Percentiles rank a stretch among this genome's conserved stretches.
These are phyloP conservation scores for Tricholoma matsutake DNA, from an alignment of 768 basidiomycete genomes.

Conservation along the genomic window DNA sequence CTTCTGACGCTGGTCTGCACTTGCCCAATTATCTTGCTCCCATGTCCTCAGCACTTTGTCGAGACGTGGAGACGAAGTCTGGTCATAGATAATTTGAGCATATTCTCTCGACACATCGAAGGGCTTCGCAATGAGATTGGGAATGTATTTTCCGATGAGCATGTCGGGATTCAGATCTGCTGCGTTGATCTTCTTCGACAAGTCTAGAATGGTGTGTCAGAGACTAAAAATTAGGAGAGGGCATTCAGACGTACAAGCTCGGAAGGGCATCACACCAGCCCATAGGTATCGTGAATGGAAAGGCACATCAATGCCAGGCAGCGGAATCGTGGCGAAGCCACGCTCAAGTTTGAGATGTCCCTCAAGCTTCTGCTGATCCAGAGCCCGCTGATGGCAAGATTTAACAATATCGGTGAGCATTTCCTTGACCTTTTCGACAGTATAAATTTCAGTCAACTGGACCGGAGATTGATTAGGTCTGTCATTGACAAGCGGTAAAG, in stretches of 20 bases:
- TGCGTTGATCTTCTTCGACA: constrained; percentile 97
- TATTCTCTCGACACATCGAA: constrained; percentile 85
- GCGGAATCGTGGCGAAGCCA: constrained; percentile 92
- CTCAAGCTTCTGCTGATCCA: constrained; percentile 74
- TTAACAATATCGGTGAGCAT: constrained; percentile 93
- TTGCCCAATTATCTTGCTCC: constrained; percentile 89
- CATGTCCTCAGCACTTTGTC: constrained; percentile 93
- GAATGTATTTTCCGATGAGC: constrained; percentile 93
- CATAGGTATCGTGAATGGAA: constrained; percentile 99
- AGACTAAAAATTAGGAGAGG: not conserved
- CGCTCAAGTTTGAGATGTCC: constrained; percentile 94
- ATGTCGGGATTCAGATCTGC: constrained; percentile 91
- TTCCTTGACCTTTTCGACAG: constrained; percentile 91
- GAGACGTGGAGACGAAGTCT: constrained; percentile 92
- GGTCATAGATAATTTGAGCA: constrained; percentile 93
- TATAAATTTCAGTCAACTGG: constrained; percentile 84
- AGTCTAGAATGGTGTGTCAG: constrained; percentile 44
- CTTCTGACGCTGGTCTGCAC: constrained; percentile 79
- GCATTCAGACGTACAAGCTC: constrained; percentile 69
- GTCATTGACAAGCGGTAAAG: not conserved
- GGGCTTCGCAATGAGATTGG: constrained; percentile 89
- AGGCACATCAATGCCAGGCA: constrained; percentile 97
- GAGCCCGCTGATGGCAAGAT: constrained; percentile 70
- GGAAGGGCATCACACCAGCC: constrained; percentile 98
- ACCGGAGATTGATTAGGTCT: constrained; percentile 1